A percentile compares a stretch with the other conserved stretches of the same genome.
These are phyloP conservation scores for Penicillium egyptiacum DNA, from an alignment of 495 filamentous ascomycete species.

Conservation along the genomic window DNA sequence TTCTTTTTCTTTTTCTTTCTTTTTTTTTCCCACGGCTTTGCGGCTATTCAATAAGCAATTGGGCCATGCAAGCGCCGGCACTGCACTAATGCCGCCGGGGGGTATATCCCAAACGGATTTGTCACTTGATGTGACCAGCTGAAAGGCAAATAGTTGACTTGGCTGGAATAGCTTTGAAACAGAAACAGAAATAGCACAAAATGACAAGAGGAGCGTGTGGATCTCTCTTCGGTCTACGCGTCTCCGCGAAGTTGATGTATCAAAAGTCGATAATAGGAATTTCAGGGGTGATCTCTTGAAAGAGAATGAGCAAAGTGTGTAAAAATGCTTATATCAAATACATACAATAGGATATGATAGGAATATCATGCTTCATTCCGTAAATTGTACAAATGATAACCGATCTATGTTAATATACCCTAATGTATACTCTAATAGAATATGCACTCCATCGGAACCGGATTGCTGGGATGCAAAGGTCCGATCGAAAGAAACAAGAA, in stretches of 20 bases:
- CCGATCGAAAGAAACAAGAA: conserved; percentile 1
- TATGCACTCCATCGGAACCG: conserved; percentile 18
- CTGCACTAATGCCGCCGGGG: conserved; percentile 11
- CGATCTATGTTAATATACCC: no score
- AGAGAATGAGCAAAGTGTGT: no score
- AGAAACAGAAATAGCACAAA: background rate
- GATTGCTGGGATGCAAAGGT: conserved; percentile 19
- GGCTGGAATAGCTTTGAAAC: background rate
- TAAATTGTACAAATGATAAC: no score
- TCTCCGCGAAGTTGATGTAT: conserved; percentile 8
- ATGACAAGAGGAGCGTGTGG: background rate
- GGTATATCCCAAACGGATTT: conserved; percentile 6
- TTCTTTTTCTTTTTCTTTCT: background rate
- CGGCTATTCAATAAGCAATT: conserved; percentile 16
- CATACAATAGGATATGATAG: background rate
- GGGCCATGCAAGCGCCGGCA: conserved; percentile 5
- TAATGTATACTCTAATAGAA: background rate
- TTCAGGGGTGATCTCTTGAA: background rate
- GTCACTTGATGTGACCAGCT: conserved; percentile 3
- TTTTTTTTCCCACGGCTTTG: background rate
- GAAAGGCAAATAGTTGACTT: no score
- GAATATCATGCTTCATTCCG: no score
- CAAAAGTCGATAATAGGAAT: background rate
- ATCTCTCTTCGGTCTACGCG: conserved; percentile 1
- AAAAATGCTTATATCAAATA: background rate